Base-by-base conservation (phyloP, 75 land plant genomes). In the Selaginella tamariscina region DNA sequence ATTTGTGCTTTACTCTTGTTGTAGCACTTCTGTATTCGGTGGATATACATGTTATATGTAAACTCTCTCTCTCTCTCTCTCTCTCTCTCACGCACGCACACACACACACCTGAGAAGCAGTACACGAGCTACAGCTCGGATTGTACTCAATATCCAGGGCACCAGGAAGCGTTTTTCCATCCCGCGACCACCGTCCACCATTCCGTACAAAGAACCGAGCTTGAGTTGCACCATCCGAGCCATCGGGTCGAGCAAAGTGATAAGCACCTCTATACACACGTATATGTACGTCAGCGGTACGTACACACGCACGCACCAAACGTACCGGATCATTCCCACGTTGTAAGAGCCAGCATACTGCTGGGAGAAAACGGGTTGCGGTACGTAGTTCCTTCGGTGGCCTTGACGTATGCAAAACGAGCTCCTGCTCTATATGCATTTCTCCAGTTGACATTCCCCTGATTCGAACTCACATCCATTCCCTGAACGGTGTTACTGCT, bases 171-270 rank as follows among this genome's bases (percentile, higher is more conserved):
- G 54, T 49, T 49, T 49, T 49, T 11, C 54, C 54, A 49, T 49
- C 54, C 18, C 18, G 18, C 18, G 54, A 49, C 54, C 54, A 49
- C 18, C 54, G 18, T 11, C 54, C 54, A 49, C 54, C 54, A 49
- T 49, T 11, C 18, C 18, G 18, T 11, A 49, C 18, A 20, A 49
- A 49, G 54, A 11, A 49, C 18, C 18, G 20, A 20, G 54, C 54
- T 20, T 49, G 54, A 20, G 54, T 11, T 11, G 54, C 11, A 49
- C 54, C 54, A 20, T 20, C 20, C 11, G 54, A 49, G 18, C 11
- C 54, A 49, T 49, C 54, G 54, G 54, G 54, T 11, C 54, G 54
- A 49, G 54, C 54, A 49, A 49, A 49, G 54, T 49, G 54, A 20
- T 49, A 49, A 20, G 54, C 54, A 49, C 54, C 54, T 49, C n/a